Conservation (phyloP, 1,139 yeast species). For the Debaryomycetaceae sp. region DNA sequence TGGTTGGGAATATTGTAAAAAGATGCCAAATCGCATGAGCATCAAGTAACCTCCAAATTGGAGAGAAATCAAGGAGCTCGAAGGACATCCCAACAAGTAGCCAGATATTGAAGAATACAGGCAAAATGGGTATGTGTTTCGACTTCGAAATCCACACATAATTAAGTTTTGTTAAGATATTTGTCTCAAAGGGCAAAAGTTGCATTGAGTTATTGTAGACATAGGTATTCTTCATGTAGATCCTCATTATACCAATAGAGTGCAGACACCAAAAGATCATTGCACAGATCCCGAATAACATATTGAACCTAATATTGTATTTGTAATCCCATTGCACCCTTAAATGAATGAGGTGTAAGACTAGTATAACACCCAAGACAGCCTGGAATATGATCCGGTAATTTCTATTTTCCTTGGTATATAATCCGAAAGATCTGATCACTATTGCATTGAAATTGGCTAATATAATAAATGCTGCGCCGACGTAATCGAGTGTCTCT, state of each 20-base stretch:
- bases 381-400: slow-evolving; percentile 12
- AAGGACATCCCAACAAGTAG: slow-evolving; percentile 33
- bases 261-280: slow-evolving; percentile 37
- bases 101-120: slow-evolving; percentile 34
- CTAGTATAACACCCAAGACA: slow-evolving; percentile 14
- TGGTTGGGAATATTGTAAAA: slow-evolving; percentile 40
- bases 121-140: slow-evolving; percentile 33
- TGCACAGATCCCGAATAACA: slow-evolving; percentile 30
- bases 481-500: slow-evolving; percentile 43
- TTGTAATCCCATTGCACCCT: slow-evolving; percentile 36
- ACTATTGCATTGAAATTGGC: slow-evolving; percentile 36
- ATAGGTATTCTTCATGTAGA: slow-evolving; percentile 20
- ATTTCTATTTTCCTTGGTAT: slow-evolving; percentile 8
- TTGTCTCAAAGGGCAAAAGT: slow-evolving; percentile 40
- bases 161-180: slow-evolving; percentile 31
- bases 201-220: slow-evolving; percentile 36
- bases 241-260: slow-evolving; percentile 18
- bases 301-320: slow-evolving; percentile 36
- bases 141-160: slow-evolving; percentile 25
- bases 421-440: slow-evolving; percentile 31
- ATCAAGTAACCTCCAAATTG: slow-evolving; percentile 31
- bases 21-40: slow-evolving; percentile 48
- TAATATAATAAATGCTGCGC: slow-evolving; percentile 41
- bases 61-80: slow-evolving; percentile 39
- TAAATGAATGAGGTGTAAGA: slow-evolving; percentile 29